Base-by-base conservation (phyloP, 805 yeast genomes). In the Sugiyamaella valdiviana region DNA sequence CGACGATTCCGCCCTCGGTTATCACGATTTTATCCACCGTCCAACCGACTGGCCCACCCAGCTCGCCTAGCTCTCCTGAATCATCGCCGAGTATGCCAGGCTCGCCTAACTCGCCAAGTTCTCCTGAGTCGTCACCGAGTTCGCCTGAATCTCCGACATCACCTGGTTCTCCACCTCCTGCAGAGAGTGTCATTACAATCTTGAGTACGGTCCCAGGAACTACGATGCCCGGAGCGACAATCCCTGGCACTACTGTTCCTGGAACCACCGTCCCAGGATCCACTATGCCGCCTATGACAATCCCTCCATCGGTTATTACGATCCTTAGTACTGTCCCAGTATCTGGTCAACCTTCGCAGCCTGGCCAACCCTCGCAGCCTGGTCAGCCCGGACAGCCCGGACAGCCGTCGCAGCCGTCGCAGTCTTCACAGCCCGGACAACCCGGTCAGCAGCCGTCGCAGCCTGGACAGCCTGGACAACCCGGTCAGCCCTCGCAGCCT, bases 1-100 rank as follows among this genome's bases (percentile, higher is more conserved):
- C 55, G 7, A 53, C 58, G 10, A 35, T 57, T n/a, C 57, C 52
- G 26, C 51, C 56, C 16, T 51, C 57, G 3, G 35, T 43, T 1
- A 23, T 49, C 17, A 51, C 54, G 3, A 14, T 39, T 24, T 20
- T 29, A 12, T 20, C 42, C 5, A 16, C 42, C 6, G 37, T 26
- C 16, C 41, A 21, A 2, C 32, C 9, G 32, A 12, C 32, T 26
- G 10, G n/a, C n/a, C n/a, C n/a, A n/a, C n/a, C n/a, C n/a, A n/a
- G 32, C 10, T n/a, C 5, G 6, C 7, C 32, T n/a, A 10, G 3
- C 3, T 7, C 9, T 12, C 32, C 32, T 26, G 32, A n/a, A 4
- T n/a, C 9, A 6, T 4, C 32, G n/a, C n/a, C n/a, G n/a, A n/a
- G n/a, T n/a, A n/a, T n/a, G n/a, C n/a, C n/a, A n/a, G 10, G n/a